Conservation (phyloP, 441 rosid species). For the Viola pubescens region DNA sequence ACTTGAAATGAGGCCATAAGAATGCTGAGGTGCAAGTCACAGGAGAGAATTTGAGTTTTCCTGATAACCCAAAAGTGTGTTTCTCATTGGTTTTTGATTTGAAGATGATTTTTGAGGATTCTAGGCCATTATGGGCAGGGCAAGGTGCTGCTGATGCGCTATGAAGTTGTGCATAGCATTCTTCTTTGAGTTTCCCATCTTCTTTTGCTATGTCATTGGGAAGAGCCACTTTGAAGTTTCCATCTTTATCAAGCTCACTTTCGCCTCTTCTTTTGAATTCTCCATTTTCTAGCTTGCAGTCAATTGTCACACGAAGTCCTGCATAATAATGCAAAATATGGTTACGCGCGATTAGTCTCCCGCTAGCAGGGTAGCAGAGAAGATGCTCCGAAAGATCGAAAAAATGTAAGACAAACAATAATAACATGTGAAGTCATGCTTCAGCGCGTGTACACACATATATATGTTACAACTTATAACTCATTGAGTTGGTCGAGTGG, state of each 20-base stretch:
- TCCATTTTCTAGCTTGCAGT: conserved; percentile 53
- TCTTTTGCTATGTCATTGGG: conserved; percentile 36
- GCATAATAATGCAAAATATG: background rate
- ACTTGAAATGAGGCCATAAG: conserved; percentile 43
- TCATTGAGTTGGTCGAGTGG: no score
- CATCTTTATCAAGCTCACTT: conserved; percentile 49
- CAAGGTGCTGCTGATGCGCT: conserved; percentile 54
- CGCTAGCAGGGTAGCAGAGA: no score
- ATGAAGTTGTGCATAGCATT: conserved; percentile 83
- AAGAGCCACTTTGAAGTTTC: conserved; percentile 56
- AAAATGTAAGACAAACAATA: background rate
- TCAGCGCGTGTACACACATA: no score
- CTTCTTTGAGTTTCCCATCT: conserved; percentile 50
- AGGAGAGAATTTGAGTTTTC: conserved; percentile 54
- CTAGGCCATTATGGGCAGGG: conserved; percentile 39
- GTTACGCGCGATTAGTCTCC: background rate
- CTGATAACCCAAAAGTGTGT: conserved; percentile 44
- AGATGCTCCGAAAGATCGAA: background rate
- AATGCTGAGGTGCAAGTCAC: conserved; percentile 53
- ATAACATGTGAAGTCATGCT: no score
- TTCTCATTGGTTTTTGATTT: conserved; percentile 31
- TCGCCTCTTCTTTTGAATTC: conserved; percentile 45
- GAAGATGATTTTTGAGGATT: conserved; percentile 50
- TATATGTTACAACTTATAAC: no score
- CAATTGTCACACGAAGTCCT: conserved; percentile 70